A percentile compares a stretch with the other conserved stretches of the same genome.
phyloP scores from a whole-genome alignment of 331 rosid genomes.

The Ulmus americana region DNA sequence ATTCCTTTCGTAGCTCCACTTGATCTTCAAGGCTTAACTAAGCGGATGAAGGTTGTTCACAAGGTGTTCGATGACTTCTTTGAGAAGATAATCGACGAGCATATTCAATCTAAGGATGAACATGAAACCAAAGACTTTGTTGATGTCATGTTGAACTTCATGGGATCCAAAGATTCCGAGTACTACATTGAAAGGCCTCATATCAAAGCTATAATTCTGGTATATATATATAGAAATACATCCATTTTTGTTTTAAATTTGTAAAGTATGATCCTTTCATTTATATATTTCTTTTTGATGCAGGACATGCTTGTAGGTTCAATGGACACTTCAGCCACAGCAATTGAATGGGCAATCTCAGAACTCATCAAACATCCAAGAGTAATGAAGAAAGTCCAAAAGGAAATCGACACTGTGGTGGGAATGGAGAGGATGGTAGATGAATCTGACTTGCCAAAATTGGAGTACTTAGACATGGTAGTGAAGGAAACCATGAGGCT shows the following conservation, averaged over 20 bases:
- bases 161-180: too few relatives aligned
- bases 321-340: slow-evolving; percentile 10
- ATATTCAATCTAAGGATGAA: neutral
- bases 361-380: slow-evolving; percentile 16
- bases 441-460: too few relatives aligned
- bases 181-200: too few relatives aligned
- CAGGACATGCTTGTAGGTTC: slow-evolving; percentile 10
- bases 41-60: neutral
- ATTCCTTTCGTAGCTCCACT: slow-evolving; percentile 16
- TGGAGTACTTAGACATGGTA: too few relatives aligned
- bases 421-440: too few relatives aligned
- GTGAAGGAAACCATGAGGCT: too few relatives aligned
- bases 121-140: too few relatives aligned
- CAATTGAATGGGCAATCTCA: slow-evolving; percentile 17
- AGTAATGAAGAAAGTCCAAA: slow-evolving; percentile 2
- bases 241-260: too few relatives aligned
- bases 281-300: neutral
- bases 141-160: too few relatives aligned
- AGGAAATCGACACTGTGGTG: too few relatives aligned
- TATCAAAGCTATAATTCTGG: neutral
- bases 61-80: slow-evolving; percentile 7
- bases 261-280: too few relatives aligned
- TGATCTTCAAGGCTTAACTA: slow-evolving; percentile 16
- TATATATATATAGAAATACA: neutral
- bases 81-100: slow-evolving; percentile 15